Evolutionary conservation across 495 filamentous ascomycete genomes (phyloP).

Genomic region (Hyaloscypha variabilis): DNA sequence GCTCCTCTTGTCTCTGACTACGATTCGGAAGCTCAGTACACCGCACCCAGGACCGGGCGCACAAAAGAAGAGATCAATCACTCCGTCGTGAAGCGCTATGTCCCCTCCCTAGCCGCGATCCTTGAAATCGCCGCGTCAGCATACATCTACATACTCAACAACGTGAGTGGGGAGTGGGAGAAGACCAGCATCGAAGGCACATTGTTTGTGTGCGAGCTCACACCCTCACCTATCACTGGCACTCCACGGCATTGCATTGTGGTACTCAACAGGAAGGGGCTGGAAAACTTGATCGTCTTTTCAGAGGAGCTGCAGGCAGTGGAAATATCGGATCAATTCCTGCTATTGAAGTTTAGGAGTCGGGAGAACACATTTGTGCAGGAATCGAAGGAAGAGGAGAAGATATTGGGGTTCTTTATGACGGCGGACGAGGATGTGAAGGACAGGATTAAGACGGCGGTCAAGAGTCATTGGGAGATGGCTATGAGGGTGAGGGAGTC

Average conservation of each 20-base stretch:
- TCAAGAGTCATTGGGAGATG: slow-evolving; percentile 22
- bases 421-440: slow-evolving; percentile 7
- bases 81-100: slow-evolving; percentile 73
- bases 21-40: slow-evolving; percentile 55
- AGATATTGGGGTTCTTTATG: slow-evolving; percentile 23
- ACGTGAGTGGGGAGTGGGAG: slow-evolving; percentile 67
- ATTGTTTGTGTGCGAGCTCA: slow-evolving; percentile 71
- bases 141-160: slow-evolving; percentile 75
- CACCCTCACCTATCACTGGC: slow-evolving; percentile 21
- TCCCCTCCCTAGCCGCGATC: slow-evolving; percentile 66
- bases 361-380: not conserved
- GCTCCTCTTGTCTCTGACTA: slow-evolving; percentile 58
- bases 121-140: slow-evolving; percentile 76
- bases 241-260: slow-evolving; percentile 33
- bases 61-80: slow-evolving; percentile 84
- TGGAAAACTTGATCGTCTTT: slow-evolving; percentile 39
- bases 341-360: slow-evolving; percentile 25
- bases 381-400: slow-evolving; percentile 7
- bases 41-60: slow-evolving; percentile 42
- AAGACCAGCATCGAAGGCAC: slow-evolving; percentile 78
- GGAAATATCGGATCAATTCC: slow-evolving; percentile 32
- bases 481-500: slow-evolving; percentile 17
- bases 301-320: slow-evolving; percentile 33
- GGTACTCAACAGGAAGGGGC: slow-evolving; percentile 38
- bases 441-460: slow-evolving; percentile 12